Evolutionary conservation across 805 yeast genomes (phyloP).

Genomic region (Torulaspora maleeae): DNA sequence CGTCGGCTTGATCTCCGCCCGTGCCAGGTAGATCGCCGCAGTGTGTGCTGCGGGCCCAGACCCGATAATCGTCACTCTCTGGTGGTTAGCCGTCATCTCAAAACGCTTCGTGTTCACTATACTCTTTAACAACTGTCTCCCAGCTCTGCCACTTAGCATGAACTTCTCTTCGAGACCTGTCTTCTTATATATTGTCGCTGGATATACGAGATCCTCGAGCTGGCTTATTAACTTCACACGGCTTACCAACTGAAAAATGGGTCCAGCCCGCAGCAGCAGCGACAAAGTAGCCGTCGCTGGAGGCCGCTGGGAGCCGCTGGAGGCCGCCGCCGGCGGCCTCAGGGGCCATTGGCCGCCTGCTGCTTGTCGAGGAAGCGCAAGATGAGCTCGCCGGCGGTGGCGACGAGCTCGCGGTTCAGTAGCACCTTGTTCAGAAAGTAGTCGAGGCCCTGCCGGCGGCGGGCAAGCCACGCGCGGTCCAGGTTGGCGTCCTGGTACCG

Average conservation of each 20-base stretch:
- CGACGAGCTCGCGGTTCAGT: slow-evolving; percentile 42
- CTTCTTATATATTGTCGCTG: not conserved
- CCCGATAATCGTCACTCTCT: slow-evolving; percentile 83
- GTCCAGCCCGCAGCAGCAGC: not conserved
- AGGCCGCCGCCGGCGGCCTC: too few species aligned
- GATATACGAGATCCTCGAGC: not conserved
- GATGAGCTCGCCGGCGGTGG: slow-evolving; percentile 38
- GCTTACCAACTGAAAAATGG: slow-evolving; percentile 3
- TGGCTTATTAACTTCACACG: slow-evolving; percentile 1
- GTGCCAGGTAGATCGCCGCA: slow-evolving; percentile 92
- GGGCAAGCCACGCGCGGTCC: slow-evolving; percentile 46
- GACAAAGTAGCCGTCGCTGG: not conserved
- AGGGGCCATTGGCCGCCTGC: not conserved
- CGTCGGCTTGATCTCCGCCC: slow-evolving; percentile 94
- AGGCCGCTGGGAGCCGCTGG: not conserved
- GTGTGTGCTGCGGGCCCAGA: slow-evolving; percentile 99
- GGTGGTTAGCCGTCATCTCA: slow-evolving; percentile 40
- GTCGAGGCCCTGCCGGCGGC: slow-evolving; percentile 53
- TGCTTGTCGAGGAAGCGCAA: slow-evolving; percentile 37
- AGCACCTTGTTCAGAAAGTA: slow-evolving; percentile 53
- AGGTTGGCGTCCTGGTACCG: slow-evolving; percentile 34
- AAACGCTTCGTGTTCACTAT: not conserved
- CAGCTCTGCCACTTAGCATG: not conserved
- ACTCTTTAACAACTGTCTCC: not conserved
- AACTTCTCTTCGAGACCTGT: not conserved